phyloP scores from a whole-genome alignment of 192 early-diverging fungal genomes.

The Rhizoclosmatium globosum region DNA sequence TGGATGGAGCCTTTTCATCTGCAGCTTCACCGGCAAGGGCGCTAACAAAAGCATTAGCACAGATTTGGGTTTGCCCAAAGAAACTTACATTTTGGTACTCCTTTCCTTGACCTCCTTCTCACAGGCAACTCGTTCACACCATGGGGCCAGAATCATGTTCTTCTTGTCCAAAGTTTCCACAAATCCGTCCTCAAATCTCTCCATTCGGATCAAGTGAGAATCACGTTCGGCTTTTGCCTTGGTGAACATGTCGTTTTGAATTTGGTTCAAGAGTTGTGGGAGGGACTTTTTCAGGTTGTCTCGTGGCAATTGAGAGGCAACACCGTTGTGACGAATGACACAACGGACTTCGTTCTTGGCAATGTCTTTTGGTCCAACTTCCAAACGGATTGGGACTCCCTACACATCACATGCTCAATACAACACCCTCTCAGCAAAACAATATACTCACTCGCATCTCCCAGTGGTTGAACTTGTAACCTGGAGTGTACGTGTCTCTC shows the following conservation, averaged over 20 bases:
- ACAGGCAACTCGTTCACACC: conserved; percentile 90
- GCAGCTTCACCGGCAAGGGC: conserved; percentile 69
- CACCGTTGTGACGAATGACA: conserved; percentile 84
- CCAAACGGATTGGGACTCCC: conserved; percentile 95
- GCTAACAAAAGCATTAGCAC: conserved; percentile 13
- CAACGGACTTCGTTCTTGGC: conserved; percentile 75
- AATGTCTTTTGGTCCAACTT: conserved; percentile 95
- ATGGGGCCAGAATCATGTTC: conserved; percentile 86
- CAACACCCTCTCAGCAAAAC: neutral
- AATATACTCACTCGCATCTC: conserved; percentile 71
- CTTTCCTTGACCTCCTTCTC: conserved; percentile 97
- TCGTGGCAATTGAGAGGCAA: conserved; percentile 66
- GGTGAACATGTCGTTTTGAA: conserved; percentile 90
- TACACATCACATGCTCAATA: conserved; percentile 40
- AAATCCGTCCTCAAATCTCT: conserved; percentile 88
- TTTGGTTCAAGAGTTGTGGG: conserved; percentile 67
- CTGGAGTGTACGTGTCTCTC: conserved; percentile 88
- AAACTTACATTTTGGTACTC: conserved; percentile 65
- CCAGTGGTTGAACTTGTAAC: conserved; percentile 99
- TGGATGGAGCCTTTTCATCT: conserved; percentile 97
- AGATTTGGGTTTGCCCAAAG: neutral
- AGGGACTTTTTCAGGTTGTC: conserved; percentile 68
- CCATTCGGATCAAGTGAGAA: conserved; percentile 74
- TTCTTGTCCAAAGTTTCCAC: conserved; percentile 89
- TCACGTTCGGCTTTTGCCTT: conserved; percentile 82